Percentiles rank a stretch among this genome's conserved stretches.
Evolutionary conservation across 1,284 basidiomycete species (phyloP).

Genomic region (Ceratobasidium theobromae): DNA sequence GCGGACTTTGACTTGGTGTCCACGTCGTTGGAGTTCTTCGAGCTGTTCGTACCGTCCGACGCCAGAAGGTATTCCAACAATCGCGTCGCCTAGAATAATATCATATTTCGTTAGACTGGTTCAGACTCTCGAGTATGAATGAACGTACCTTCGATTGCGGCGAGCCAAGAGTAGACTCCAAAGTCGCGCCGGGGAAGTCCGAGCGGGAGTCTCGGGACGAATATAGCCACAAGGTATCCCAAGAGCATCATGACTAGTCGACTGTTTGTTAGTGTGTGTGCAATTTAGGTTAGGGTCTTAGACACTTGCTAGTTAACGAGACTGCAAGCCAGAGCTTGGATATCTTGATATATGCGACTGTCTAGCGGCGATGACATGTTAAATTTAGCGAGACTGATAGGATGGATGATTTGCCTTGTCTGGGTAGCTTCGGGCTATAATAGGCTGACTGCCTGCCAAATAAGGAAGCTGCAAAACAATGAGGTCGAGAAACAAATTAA

Average conservation of each 20-base stretch:
- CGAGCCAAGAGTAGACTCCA: conserved; percentile 30
- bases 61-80: conserved; percentile 8
- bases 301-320: not conserved
- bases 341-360: conserved; percentile 14
- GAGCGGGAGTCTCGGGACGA: conserved; percentile 23
- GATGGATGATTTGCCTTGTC: not conserved
- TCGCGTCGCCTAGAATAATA: conserved; percentile 1
- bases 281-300: not conserved
- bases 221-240: conserved; percentile 15
- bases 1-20: conserved; percentile 3
- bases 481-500: not conserved
- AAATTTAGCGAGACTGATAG: not conserved
- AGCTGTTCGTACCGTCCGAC: conserved; percentile 20
- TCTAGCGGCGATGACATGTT: not conserved
- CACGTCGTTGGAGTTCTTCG: conserved; percentile 17
- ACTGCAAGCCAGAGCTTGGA: conserved; percentile 13
- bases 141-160: conserved; percentile 17
- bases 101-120: not conserved
- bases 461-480: conserved; percentile 5
- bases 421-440: conserved; percentile 2
- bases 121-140: not conserved
- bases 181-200: conserved; percentile 27
- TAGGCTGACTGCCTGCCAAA: conserved; percentile 15
- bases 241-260: conserved; percentile 14
- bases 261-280: too few relatives aligned